Conservation (phyloP, 2,329 filamentous ascomycete genomes). For the Cordyceps cateniannulata region DNA sequence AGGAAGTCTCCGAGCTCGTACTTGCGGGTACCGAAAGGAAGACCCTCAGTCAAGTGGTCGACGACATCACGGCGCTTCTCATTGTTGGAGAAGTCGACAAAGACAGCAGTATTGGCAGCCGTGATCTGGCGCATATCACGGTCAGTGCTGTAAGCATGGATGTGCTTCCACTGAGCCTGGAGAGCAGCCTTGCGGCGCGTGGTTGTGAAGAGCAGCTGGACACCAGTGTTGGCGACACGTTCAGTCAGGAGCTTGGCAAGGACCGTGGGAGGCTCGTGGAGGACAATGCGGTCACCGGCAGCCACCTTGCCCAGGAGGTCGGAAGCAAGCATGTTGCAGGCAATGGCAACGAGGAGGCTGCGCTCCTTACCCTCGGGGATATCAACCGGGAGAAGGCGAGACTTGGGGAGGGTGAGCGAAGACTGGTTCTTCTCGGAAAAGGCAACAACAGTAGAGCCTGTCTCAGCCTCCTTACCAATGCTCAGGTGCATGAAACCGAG, state of each 20-base stretch:
- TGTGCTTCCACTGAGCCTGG: slow-evolving; percentile 9
- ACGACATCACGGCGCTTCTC: slow-evolving; percentile 10
- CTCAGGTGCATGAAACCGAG: slow-evolving; percentile 11
- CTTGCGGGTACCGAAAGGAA: slow-evolving; percentile 12
- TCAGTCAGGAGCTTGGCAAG: slow-evolving; percentile 8
- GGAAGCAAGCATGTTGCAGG: slow-evolving; percentile 10
- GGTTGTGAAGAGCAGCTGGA: slow-evolving; percentile 11
- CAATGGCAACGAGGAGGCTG: slow-evolving; percentile 9
- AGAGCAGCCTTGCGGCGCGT: slow-evolving; percentile 8
- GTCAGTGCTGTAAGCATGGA: slow-evolving; percentile 10
- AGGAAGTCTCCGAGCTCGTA: slow-evolving; percentile 10
- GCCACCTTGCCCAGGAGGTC: slow-evolving; percentile 4
- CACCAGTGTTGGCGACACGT: slow-evolving; percentile 4
- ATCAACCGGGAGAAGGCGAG: slow-evolving; percentile 8
- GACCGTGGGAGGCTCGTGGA: slow-evolving; percentile 10
- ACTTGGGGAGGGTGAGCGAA: slow-evolving; percentile 3
- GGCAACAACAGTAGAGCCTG: slow-evolving; percentile 1
- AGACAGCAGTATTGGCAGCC: slow-evolving; percentile 8
- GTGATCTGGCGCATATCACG: slow-evolving; percentile 11
- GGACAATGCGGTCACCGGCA: slow-evolving; percentile 9
- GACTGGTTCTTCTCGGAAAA: slow-evolving; percentile 12
- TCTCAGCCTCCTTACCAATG: slow-evolving; percentile 8
- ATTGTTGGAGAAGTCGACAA: slow-evolving; percentile 10
- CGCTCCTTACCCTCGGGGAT: slow-evolving; percentile 8
- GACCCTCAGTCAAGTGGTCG: slow-evolving; percentile 7